Base-by-base conservation (phyloP, 768 basidiomycete genomes). In the Russula lepida region DNA sequence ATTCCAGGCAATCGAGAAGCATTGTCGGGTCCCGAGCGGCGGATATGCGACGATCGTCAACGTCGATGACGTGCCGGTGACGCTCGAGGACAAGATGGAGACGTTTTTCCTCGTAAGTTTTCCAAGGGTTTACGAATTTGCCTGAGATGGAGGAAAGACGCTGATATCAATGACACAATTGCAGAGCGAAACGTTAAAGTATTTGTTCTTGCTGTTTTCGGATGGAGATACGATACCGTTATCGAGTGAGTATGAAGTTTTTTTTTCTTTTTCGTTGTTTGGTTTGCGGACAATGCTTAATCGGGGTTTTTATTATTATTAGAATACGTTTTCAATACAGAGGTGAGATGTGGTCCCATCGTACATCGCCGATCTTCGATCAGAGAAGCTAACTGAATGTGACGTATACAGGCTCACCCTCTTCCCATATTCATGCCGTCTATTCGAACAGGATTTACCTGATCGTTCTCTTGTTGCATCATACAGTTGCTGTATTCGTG, bases 281-380 rank as follows among this genome's bases (percentile, higher is more conserved):
- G 35, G 39, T 11, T 51, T 66, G 46, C 6, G 47, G 33, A 65
- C 33, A 23, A 19, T 33, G 56, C 35, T 62, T 70, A 64, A 62
- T 55, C 41, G 46, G 44, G 58, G 23, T 35, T 23, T 23, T 25
- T 8, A 41, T 28, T 25, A 7, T 37, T 11, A 8, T 6, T 65
- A 91, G 89, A 85, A 70, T 86, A 87, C 68, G 92, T 97, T 8
- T 90, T 97, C 74, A 97, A 95, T 67, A 97, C 95, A 1, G 95
- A 98, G 79, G 88, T 88, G 65, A 58, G 56, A 9, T 28, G 2
- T 32, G 28, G 39, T 13, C n/a, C 32, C 32, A 21, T 51, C 30
- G 51, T 30, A 53, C 62, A 21, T 57, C n/a, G 49, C 21, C 32
- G 35, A 25, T 60, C 21, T 39, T 27, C 32, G 35, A 25, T 60